Percentiles rank a stretch among this genome's conserved stretches.
These are phyloP conservation scores for Myriosclerotinia duriaeana DNA, from an alignment of 2,329 filamentous ascomycete species.

Conservation along the genomic window DNA sequence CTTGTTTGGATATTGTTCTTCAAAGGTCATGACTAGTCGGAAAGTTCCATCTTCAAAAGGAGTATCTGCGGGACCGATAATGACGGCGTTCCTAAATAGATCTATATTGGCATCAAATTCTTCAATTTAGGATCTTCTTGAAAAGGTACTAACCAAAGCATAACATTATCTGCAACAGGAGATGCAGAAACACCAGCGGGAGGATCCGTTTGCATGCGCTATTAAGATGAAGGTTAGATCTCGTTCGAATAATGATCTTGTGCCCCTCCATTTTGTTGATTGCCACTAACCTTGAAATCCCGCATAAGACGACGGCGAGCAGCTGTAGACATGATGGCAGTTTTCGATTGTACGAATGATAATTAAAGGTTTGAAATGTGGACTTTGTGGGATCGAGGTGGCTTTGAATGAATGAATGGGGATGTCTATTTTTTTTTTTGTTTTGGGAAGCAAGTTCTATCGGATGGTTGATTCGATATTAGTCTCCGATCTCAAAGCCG, in stretches of 20 bases:
- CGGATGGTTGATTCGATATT: slow-evolving; percentile 14
- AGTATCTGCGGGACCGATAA: slow-evolving; percentile 94
- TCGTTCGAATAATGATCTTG: slow-evolving; percentile 11
- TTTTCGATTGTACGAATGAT: background rate
- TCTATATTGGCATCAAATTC: slow-evolving; percentile 20
- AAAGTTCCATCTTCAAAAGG: slow-evolving; percentile 99
- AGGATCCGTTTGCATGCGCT: slow-evolving; percentile 99
- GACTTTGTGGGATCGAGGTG: slow-evolving; percentile 8
- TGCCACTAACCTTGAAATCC: slow-evolving; percentile 84
- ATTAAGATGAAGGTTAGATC: slow-evolving; percentile 32
- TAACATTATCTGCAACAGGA: slow-evolving; percentile 92
- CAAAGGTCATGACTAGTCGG: slow-evolving; percentile 96
- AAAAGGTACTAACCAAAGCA: slow-evolving; percentile 71
- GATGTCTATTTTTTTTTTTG: background rate
- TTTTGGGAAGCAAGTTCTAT: slow-evolving; percentile 6
- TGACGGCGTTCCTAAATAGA: slow-evolving; percentile 83
- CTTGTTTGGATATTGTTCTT: slow-evolving; percentile 98
- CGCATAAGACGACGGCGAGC: slow-evolving; percentile 96
- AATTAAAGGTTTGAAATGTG: background rate
- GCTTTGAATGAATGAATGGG: background rate
- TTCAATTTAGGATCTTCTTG: background rate
- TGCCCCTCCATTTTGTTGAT: slow-evolving; percentile 20
- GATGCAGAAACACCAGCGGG: slow-evolving; percentile 95
- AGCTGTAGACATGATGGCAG: slow-evolving; percentile 75
- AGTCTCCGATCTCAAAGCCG: slow-evolving; percentile 13